Evolutionary conservation across 2,329 filamentous ascomycete genomes (phyloP).

Genomic region (Xylariaceae sp.): DNA sequence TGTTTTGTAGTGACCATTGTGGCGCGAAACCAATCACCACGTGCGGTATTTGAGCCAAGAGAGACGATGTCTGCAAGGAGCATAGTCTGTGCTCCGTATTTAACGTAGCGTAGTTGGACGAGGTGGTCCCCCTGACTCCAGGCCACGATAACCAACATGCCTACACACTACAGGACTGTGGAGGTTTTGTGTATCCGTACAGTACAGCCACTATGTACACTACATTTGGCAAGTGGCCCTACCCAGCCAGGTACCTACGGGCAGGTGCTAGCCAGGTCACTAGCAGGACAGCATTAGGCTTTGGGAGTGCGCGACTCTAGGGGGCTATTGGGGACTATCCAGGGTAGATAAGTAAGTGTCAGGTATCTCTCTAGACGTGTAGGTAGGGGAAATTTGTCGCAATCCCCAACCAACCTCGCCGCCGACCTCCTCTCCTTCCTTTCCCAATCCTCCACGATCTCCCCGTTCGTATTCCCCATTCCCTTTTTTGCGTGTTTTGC

Average conservation of each 20-base stretch:
- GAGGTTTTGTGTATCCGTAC: background rate
- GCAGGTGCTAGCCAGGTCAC: background rate
- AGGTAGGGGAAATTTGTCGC: conserved; percentile 18
- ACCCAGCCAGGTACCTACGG: background rate
- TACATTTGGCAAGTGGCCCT: background rate
- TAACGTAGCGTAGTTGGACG: background rate
- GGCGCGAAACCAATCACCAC: conserved; percentile 10
- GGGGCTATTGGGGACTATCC: background rate
- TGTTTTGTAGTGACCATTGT: background rate
- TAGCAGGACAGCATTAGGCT: background rate
- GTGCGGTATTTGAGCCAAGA: background rate
- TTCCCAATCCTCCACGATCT: conserved; percentile 17
- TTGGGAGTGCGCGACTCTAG: background rate
- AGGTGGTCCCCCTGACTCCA: conserved; percentile 12
- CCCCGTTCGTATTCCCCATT: conserved; percentile 5
- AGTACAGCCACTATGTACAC: background rate
- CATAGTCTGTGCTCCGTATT: conserved; percentile 7
- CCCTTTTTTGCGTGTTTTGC: conserved; percentile 8
- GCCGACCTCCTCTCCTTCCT: conserved; percentile 17
- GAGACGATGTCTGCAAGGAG: conserved; percentile 11
- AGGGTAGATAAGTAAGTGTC: background rate
- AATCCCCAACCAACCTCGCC: conserved; percentile 20
- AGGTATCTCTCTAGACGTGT: background rate
- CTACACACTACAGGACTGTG: background rate
- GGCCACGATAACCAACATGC: background rate